A percentile compares a stretch with the other conserved stretches of the same genome.
These are phyloP conservation scores for Syzygium syzygioides DNA, from an alignment of 441 rosid species.

Conservation along the genomic window DNA sequence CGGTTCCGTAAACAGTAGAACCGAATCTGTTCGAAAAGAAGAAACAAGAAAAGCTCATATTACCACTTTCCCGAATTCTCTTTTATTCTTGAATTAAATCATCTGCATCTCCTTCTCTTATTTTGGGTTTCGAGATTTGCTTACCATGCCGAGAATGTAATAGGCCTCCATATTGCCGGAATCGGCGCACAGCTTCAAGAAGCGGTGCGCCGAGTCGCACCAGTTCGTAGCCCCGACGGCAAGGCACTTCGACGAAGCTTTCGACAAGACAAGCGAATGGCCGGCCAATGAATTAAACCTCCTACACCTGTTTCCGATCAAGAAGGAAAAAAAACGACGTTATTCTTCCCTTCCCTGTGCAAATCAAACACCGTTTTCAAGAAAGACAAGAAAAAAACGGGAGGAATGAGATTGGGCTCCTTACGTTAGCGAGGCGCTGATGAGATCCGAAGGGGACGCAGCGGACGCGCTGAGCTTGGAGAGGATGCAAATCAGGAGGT, in stretches of 20 bases:
- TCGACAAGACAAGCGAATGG: conserved; percentile 43
- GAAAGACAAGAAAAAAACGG: neutral
- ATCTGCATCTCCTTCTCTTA: neutral
- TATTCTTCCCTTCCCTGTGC: neutral
- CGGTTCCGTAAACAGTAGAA: conserved; percentile 84
- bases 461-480: conserved; percentile 57
- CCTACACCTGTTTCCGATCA: conserved; percentile 52
- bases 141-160: conserved; percentile 91
- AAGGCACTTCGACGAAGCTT: conserved; percentile 48
- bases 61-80: neutral
- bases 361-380: neutral
- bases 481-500: conserved; percentile 64
- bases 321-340: neutral
- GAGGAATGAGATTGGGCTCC: neutral
- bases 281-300: conserved; percentile 56
- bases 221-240: conserved; percentile 62
- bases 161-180: conserved; percentile 86
- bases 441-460: conserved; percentile 62
- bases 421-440: conserved; percentile 64
- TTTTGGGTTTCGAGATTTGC: neutral
- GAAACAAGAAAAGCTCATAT: neutral
- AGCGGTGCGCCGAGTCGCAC: conserved; percentile 74
- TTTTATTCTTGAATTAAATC: neutral
- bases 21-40: conserved; percentile 51
- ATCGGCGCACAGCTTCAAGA: conserved; percentile 67